Evolutionary conservation across 257 asterid genomes (phyloP).

Genomic region (Solanum stenotomum): DNA sequence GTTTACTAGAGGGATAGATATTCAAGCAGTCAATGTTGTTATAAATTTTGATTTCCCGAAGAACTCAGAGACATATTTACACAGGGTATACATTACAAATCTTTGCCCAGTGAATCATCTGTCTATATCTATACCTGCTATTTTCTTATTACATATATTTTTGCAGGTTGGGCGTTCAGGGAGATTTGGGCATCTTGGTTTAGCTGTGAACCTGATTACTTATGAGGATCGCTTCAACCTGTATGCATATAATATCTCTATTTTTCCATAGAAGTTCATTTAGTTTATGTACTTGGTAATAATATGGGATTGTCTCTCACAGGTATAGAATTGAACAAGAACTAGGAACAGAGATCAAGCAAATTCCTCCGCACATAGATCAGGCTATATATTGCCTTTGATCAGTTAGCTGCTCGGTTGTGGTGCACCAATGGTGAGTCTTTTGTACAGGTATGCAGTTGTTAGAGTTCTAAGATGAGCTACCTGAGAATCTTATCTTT

Average conservation of each 20-base stretch:
- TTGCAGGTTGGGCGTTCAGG: slow-evolving; percentile 90
- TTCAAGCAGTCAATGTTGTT: slow-evolving; percentile 86
- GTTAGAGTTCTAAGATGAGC: neutral
- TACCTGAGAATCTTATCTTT: neutral
- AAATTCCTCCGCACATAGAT: slow-evolving; percentile 89
- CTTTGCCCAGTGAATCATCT: neutral
- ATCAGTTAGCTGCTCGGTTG: slow-evolving; percentile 15
- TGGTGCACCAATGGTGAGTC: slow-evolving; percentile 32
- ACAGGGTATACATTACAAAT: slow-evolving; percentile 51
- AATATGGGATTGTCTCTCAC: slow-evolving; percentile 5
- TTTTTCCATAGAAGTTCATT: neutral
- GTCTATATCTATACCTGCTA: neutral
- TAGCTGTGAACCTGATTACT: slow-evolving; percentile 87
- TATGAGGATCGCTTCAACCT: slow-evolving; percentile 82
- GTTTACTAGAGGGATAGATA: slow-evolving; percentile 86
- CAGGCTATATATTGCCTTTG: slow-evolving; percentile 70
- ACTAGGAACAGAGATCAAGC: slow-evolving; percentile 90
- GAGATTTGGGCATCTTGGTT: slow-evolving; percentile 89
- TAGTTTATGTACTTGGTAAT: neutral
- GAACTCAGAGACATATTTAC: slow-evolving; percentile 77
- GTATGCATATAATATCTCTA: slow-evolving; percentile 30
- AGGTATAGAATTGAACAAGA: slow-evolving; percentile 95
- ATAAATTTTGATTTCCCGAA: slow-evolving; percentile 83
- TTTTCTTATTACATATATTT: neutral
- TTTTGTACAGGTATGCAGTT: neutral